phyloP scores from a whole-genome alignment of 2,329 filamentous ascomycete species.

The Rugonectria rugulosa region DNA sequence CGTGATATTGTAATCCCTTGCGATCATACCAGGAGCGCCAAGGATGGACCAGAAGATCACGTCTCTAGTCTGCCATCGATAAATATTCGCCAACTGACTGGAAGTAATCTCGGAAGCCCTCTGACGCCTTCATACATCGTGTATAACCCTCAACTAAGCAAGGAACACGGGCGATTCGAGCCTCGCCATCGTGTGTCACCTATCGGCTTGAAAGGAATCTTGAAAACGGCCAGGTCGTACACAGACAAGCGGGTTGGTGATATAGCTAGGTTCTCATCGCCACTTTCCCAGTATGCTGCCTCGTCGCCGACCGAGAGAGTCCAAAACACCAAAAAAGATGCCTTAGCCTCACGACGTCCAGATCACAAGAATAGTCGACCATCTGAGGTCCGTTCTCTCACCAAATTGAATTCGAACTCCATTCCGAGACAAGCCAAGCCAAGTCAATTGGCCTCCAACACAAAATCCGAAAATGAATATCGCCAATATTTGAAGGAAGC shows the following conservation, averaged over 20 bases:
- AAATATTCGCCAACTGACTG: neutral
- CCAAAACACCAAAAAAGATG: constrained; percentile 23
- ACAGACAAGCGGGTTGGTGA: neutral
- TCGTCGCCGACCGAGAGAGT: constrained; percentile 29
- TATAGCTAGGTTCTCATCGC: neutral
- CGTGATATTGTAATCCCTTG: neutral
- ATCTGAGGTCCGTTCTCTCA: no score
- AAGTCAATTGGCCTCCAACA: no score
- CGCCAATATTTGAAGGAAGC: no score
- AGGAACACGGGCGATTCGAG: constrained; percentile 17
- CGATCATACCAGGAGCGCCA: neutral
- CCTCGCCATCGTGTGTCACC: constrained; percentile 29
- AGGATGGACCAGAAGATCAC: neutral
- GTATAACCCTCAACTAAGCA: neutral
- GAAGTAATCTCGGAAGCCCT: neutral
- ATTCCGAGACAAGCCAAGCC: no score
- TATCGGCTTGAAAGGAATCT: constrained; percentile 32
- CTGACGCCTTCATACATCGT: constrained; percentile 2
- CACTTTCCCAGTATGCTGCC: neutral
- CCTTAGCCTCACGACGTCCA: constrained; percentile 18
- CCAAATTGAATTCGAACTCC: no score
- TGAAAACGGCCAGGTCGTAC: constrained; percentile 20
- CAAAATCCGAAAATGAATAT: no score
- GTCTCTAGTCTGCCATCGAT: neutral
- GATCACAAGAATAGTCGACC: constrained; percentile 2